Evolutionary conservation across 345 rosid genomes (phyloP).

Genomic region (Excoecaria agallocha): DNA sequence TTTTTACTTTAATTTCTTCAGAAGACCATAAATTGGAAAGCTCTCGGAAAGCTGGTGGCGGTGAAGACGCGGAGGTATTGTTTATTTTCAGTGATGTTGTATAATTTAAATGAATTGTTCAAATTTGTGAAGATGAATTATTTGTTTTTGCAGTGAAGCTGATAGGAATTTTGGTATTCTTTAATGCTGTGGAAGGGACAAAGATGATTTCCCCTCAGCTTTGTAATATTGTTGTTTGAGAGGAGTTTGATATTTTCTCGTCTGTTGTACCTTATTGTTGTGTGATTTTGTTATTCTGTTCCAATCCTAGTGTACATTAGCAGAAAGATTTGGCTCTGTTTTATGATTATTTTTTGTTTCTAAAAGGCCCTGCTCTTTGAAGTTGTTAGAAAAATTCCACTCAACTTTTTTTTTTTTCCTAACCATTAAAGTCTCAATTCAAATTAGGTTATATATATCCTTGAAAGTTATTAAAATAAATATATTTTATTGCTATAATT

Average conservation of each 20-base stretch:
- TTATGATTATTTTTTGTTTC: constrained; percentile 1
- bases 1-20: neutral
- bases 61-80: constrained; percentile 22
- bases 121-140: neutral
- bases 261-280: constrained; percentile 12
- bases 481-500: too few species aligned
- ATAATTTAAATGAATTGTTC: neutral
- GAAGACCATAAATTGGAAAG: constrained; percentile 25
- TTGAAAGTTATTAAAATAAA: too few species aligned
- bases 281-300: constrained; percentile 11
- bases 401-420: too few species aligned
- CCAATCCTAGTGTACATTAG: neutral
- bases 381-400: too few species aligned
- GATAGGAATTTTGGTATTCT: neutral
- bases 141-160: constrained; percentile 13
- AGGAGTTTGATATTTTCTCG: constrained; percentile 1
- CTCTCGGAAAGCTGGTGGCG: constrained; percentile 14
- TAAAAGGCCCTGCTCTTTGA: neutral
- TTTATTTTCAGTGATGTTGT: neutral
- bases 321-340: constrained; percentile 6
- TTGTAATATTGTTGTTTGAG: constrained; percentile 10
- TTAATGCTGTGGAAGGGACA: constrained; percentile 5
- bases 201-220: constrained; percentile 12
- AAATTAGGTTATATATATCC: too few species aligned
- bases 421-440: too few species aligned